phyloP scores from a whole-genome alignment of 305 asterid species.

The Fraxinus velutina region DNA sequence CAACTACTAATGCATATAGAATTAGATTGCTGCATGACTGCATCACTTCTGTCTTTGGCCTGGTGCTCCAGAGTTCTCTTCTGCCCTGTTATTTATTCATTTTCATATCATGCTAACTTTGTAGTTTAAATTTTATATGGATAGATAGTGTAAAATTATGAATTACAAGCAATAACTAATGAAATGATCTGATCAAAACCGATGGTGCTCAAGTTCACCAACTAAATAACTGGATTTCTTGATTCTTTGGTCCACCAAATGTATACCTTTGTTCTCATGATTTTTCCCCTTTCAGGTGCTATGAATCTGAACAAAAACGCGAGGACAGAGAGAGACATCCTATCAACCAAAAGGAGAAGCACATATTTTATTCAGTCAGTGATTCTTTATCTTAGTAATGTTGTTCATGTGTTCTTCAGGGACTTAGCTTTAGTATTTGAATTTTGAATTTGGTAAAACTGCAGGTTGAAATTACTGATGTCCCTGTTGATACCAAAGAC shows the following conservation, averaged over 20 bases:
- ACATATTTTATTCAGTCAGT: slow-evolving; percentile 59
- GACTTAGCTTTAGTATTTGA: slow-evolving; percentile 7
- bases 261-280: neutral
- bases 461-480: slow-evolving; percentile 64
- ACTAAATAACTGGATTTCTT: neutral
- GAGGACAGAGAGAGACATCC: slow-evolving; percentile 93
- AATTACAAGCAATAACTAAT: neutral
- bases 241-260: neutral
- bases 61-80: neutral
- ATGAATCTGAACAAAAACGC: slow-evolving; percentile 68
- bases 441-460: slow-evolving; percentile 23
- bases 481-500: slow-evolving; percentile 79
- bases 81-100: neutral
- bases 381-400: neutral
- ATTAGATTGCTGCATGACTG: neutral
- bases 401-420: neutral
- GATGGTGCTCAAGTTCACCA: neutral
- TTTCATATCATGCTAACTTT: neutral
- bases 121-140: neutral
- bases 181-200: neutral
- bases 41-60: neutral
- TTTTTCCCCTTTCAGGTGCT: slow-evolving; percentile 54
- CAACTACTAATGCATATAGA: neutral
- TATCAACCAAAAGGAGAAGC: slow-evolving; percentile 66
- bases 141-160: neutral